A percentile compares a stretch with the other conserved stretches of the same genome.
These are phyloP conservation scores for Trichoderma afroharzianum DNA, from an alignment of 2,329 filamentous ascomycete species.

Conservation along the genomic window DNA sequence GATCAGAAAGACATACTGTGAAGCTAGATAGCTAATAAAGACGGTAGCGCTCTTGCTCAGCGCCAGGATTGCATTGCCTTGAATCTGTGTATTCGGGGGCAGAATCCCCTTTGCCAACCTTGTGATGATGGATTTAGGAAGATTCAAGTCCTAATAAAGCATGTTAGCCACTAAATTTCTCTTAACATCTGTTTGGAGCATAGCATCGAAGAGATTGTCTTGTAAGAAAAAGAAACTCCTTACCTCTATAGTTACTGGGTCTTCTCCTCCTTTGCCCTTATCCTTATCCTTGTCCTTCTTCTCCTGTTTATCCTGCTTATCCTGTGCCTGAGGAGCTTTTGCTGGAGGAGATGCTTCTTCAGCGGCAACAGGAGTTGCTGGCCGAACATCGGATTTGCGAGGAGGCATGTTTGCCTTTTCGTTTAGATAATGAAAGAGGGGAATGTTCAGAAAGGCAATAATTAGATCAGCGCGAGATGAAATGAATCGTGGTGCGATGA, in stretches of 20 bases:
- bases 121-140: conserved; percentile 79
- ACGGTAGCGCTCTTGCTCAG: conserved; percentile 79
- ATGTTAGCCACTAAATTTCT: background rate
- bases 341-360: conserved; percentile 25
- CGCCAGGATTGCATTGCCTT: conserved; percentile 75
- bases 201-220: background rate
- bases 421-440: background rate
- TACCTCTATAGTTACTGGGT: conserved; percentile 53
- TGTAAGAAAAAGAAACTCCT: background rate
- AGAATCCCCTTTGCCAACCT: conserved; percentile 76
- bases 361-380: conserved; percentile 22
- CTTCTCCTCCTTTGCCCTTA: conserved; percentile 33
- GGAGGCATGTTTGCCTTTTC: conserved; percentile 45
- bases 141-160: conserved; percentile 59
- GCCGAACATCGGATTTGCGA: conserved; percentile 47
- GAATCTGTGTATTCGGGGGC: conserved; percentile 76
- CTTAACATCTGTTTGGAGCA: background rate
- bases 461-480: background rate
- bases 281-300: conserved; percentile 34
- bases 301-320: conserved; percentile 34
- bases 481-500: background rate
- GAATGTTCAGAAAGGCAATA: background rate
- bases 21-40: conserved; percentile 76
- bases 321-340: conserved; percentile 25
- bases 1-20: conserved; percentile 54